phyloP scores from a whole-genome alignment of 2,329 filamentous ascomycete species.

The Alternaria dauci region DNA sequence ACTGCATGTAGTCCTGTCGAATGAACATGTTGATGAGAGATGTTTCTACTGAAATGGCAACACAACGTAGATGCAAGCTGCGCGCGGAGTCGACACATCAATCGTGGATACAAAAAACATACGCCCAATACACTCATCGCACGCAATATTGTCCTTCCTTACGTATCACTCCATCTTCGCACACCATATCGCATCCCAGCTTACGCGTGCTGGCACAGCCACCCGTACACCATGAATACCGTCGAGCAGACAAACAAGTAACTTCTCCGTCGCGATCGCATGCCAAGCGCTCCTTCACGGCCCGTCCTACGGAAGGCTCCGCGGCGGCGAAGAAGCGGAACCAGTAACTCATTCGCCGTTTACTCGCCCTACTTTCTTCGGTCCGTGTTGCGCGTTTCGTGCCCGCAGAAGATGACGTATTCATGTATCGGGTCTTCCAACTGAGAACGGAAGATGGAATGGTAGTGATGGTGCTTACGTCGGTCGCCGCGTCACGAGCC shows the following conservation, averaged over 20 bases:
- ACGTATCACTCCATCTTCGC: neutral
- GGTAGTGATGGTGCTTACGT: neutral
- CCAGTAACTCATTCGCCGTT: neutral
- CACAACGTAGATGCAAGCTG: neutral
- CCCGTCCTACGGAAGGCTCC: neutral
- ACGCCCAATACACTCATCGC: neutral
- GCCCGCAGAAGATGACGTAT: neutral
- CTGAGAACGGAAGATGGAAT: neutral
- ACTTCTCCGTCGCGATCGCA: conserved; percentile 3
- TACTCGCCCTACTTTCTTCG: neutral
- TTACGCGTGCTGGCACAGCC: neutral
- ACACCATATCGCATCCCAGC: conserved; percentile 1
- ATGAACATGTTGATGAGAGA: neutral
- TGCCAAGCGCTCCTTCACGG: neutral
- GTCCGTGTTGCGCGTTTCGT: neutral
- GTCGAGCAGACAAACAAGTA: neutral
- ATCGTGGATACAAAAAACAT: neutral
- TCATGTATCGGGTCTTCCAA: neutral
- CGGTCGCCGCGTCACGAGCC: neutral
- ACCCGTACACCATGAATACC: conserved; percentile 4
- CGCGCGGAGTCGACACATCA: neutral
- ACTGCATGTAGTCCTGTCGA: neutral
- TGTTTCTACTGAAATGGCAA: neutral
- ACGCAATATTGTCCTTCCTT: conserved; percentile 2
- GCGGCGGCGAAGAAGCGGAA: neutral